A percentile compares a stretch with the other conserved stretches of the same genome.
These are phyloP conservation scores for Kluyveromyces nonfermentans DNA, from an alignment of 805 yeast genomes.

Conservation along the genomic window DNA sequence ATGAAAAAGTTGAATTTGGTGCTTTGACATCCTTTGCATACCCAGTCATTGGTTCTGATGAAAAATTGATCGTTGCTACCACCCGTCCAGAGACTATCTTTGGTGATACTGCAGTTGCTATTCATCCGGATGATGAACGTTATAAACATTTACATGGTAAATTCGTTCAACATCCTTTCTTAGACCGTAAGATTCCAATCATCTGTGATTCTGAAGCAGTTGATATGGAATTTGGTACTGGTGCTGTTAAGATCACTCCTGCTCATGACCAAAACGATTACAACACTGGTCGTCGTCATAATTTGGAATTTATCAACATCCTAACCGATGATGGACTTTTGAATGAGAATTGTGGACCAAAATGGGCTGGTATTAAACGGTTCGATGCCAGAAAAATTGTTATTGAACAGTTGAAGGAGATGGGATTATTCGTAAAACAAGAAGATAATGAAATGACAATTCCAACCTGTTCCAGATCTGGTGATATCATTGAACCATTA, in stretches of 20 bases:
- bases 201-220: slow-evolving; percentile 87
- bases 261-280: slow-evolving; percentile 98
- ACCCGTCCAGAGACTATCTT: slow-evolving; percentile 98
- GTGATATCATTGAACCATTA: slow-evolving; percentile 93
- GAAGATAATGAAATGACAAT: slow-evolving; percentile 92
- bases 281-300: slow-evolving; percentile 89
- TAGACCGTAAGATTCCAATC: slow-evolving; percentile 78
- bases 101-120: slow-evolving; percentile 97
- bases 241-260: slow-evolving; percentile 98
- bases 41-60: slow-evolving; percentile 76
- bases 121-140: slow-evolving; percentile 90
- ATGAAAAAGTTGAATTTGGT: slow-evolving; percentile 88
- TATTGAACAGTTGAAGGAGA: slow-evolving; percentile 65
- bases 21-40: slow-evolving; percentile 93
- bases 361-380: slow-evolving; percentile 84
- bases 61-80: slow-evolving; percentile 85
- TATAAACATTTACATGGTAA: slow-evolving; percentile 94
- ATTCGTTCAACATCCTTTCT: slow-evolving; percentile 81
- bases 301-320: slow-evolving; percentile 80
- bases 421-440: slow-evolving; percentile 73
- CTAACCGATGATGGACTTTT: slow-evolving; percentile 85
- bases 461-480: slow-evolving; percentile 92
- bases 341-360: slow-evolving; percentile 82
- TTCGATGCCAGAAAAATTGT: slow-evolving; percentile 87
- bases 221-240: slow-evolving; percentile 99